Percentiles rank a stretch among this genome's conserved stretches.
Evolutionary conservation across 2,329 filamentous ascomycete species (phyloP).

Genomic region (Thielaviopsis ethacetica): DNA sequence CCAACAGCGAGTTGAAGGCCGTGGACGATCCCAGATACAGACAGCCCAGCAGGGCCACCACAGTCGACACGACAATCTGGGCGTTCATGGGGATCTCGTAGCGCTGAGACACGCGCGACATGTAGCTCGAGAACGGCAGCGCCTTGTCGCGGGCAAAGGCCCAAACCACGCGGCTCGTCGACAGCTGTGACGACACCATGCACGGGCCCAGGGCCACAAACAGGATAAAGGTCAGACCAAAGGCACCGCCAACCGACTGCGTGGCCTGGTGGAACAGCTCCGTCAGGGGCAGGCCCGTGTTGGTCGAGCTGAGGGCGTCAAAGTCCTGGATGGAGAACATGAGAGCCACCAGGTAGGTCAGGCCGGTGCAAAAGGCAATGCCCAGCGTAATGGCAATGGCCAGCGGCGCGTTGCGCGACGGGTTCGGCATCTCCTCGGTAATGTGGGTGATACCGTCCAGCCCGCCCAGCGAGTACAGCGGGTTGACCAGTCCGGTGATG

Average conservation of each 20-base stretch:
- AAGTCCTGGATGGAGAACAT: constrained; percentile 36
- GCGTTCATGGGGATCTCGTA: constrained; percentile 24
- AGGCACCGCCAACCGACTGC: constrained; percentile 23
- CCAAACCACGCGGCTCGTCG: constrained; percentile 22
- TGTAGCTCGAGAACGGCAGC: constrained; percentile 22
- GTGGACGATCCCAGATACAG: constrained; percentile 27
- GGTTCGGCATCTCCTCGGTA: constrained; percentile 32
- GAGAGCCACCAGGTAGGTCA: constrained; percentile 32
- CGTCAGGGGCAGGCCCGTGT: constrained; percentile 27
- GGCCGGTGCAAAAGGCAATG: constrained; percentile 32
- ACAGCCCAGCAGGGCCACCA: constrained; percentile 24
- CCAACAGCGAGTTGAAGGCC: constrained; percentile 27
- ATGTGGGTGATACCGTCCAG: constrained; percentile 33
- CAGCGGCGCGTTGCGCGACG: constrained; percentile 23
- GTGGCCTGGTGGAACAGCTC: constrained; percentile 31
- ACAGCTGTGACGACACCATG: constrained; percentile 21
- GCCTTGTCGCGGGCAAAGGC: constrained; percentile 28
- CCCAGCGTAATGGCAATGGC: constrained; percentile 27
- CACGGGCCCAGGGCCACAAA: constrained; percentile 28
- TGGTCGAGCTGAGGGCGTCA: constrained; percentile 23
- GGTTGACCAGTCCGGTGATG: constrained; percentile 33
- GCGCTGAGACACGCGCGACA: constrained; percentile 21
- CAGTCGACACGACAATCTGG: constrained; percentile 19
- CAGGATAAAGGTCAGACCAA: constrained; percentile 25
- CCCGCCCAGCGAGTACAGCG: constrained; percentile 29